These are phyloP conservation scores for Fusarium subglutinans DNA, from an alignment of 2,329 filamentous ascomycete species.

Conservation along the genomic window DNA sequence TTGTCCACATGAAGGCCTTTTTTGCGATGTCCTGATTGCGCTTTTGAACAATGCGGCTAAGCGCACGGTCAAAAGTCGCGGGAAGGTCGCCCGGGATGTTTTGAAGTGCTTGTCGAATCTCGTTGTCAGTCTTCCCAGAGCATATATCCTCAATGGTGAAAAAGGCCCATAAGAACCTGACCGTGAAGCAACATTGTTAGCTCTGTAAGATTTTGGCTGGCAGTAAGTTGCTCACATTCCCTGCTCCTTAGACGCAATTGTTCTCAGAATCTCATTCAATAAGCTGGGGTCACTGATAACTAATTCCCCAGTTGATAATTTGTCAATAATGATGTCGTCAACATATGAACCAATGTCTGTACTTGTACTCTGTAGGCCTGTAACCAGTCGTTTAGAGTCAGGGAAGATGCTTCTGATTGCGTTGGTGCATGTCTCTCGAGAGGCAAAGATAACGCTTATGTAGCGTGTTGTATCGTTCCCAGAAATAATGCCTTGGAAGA, in stretches of 20 bases:
- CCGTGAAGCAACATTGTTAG: rapidly evolving
- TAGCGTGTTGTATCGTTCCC: rapidly evolving
- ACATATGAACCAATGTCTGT: neutral
- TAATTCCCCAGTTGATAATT: neutral
- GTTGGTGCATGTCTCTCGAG: neutral
- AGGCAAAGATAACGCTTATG: neutral
- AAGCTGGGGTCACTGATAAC: rapidly evolving
- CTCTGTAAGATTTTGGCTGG: rapidly evolving
- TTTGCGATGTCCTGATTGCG: neutral
- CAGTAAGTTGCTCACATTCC: neutral
- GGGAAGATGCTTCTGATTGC: neutral
- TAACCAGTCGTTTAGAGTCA: neutral
- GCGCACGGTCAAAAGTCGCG: slow-evolving; percentile 9
- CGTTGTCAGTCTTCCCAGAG: neutral
- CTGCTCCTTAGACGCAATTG: neutral
- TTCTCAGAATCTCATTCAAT: neutral
- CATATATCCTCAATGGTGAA: slow-evolving; percentile 23
- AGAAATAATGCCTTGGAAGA: neutral
- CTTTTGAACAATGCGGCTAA: neutral
- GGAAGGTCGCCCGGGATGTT: slow-evolving; percentile 10
- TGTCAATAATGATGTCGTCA: neutral
- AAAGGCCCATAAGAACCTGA: slow-evolving; percentile 29
- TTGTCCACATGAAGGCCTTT: neutral
- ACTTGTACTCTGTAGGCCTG: neutral
- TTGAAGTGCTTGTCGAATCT: slow-evolving; percentile 5